These are phyloP conservation scores for Elymus sibiricus DNA, from an alignment of 176 grass and related monocot species.

Conservation along the genomic window DNA sequence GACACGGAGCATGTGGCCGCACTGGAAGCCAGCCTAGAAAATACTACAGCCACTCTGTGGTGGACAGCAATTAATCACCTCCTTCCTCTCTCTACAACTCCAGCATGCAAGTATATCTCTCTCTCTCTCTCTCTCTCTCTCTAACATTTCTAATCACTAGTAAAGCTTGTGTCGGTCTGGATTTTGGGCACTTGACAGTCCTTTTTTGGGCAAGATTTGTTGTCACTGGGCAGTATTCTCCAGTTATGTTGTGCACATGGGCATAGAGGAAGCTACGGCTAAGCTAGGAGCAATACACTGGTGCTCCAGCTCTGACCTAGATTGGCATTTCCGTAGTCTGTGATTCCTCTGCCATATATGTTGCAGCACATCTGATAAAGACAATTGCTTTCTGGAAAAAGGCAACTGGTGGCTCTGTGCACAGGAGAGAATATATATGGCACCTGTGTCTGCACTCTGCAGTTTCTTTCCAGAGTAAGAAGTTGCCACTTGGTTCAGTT, in stretches of 20 bases:
- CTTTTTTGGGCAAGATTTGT: constrained; percentile 8
- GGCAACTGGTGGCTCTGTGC: neutral
- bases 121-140: neutral
- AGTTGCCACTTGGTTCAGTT: too few species aligned
- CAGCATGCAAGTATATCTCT: constrained; percentile 2
- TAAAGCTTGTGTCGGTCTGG: constrained; percentile 14
- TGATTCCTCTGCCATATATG: constrained; percentile 2
- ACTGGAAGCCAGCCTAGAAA: constrained; percentile 41
- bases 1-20: constrained; percentile 33
- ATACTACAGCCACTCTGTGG: neutral
- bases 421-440: neutral
- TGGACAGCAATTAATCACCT: neutral
- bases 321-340: neutral
- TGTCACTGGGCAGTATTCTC: neutral
- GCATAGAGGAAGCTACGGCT: neutral
- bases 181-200: neutral
- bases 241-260: neutral
- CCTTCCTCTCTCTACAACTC: neutral
- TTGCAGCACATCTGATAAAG: neutral
- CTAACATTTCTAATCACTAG: neutral
- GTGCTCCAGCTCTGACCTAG: too few species aligned
- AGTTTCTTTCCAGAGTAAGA: too few species aligned
- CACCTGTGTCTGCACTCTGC: neutral
- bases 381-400: constrained; percentile 10
- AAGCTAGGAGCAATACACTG: neutral